phyloP scores from a whole-genome alignment of 208 protist genomes.

The Crithidia expoeki region DNA sequence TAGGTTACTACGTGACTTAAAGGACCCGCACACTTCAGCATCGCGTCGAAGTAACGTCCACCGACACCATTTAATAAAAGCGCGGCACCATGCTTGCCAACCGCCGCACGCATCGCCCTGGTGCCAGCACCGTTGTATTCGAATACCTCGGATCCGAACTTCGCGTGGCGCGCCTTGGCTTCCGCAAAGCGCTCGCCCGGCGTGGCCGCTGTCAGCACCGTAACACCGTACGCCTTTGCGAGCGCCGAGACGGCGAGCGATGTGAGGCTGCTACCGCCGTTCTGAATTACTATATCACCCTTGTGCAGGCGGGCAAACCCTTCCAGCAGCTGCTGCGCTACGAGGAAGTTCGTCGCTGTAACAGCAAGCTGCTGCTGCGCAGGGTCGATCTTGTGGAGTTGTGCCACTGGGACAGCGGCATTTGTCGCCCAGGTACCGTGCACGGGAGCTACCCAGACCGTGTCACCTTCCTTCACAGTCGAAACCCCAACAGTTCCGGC shows the following conservation, averaged over 20 bases:
- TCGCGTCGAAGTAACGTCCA: constrained; percentile 65
- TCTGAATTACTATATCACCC: constrained; percentile 72
- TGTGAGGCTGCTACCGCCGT: constrained; percentile 77
- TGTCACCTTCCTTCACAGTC: constrained; percentile 70
- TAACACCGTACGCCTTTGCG: constrained; percentile 45
- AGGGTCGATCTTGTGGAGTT: constrained; percentile 66
- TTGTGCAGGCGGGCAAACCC: constrained; percentile 56
- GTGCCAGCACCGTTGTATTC: constrained; percentile 69
- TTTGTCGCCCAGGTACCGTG: constrained; percentile 72
- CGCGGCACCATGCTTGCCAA: constrained; percentile 45
- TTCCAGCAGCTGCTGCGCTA: constrained; percentile 69
- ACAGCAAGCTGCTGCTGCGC: constrained; percentile 52
- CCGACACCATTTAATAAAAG: constrained; percentile 80
- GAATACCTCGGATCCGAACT: constrained; percentile 58
- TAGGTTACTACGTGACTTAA: constrained; percentile 72
- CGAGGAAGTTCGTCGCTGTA: constrained; percentile 72
- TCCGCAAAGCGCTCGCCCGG: constrained; percentile 64
- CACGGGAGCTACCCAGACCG: constrained; percentile 72
- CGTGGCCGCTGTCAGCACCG: constrained; percentile 64
- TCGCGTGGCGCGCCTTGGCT: constrained; percentile 61
- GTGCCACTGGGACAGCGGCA: constrained; percentile 42
- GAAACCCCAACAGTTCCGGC: constrained; percentile 3
- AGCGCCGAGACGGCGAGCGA: constrained; percentile 71
- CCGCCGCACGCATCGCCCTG: constrained; percentile 43
- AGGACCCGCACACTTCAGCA: constrained; percentile 62